Evolutionary conservation across 106 monocot species (phyloP).

Genomic region (Apostasia shenzhenica): DNA sequence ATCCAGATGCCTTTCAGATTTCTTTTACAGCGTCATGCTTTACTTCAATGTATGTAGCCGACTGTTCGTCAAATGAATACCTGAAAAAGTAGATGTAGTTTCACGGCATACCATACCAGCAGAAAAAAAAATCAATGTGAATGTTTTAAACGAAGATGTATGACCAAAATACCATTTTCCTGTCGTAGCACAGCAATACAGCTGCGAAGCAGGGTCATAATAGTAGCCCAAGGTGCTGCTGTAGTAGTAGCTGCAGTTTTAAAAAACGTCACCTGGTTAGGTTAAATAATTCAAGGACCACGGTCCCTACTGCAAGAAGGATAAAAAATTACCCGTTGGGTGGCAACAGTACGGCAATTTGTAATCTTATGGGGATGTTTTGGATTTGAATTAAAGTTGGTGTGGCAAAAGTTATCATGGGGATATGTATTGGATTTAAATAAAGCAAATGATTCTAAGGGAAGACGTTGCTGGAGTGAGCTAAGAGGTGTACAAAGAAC

Average conservation of each 20-base stretch:
- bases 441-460: too few species aligned
- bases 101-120: not conserved
- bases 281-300: too few species aligned
- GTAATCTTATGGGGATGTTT: too few species aligned
- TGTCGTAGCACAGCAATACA: slow-evolving; percentile 71
- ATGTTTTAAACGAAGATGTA: not conserved
- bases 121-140: not conserved
- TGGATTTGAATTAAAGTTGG: too few species aligned
- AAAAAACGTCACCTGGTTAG: too few species aligned
- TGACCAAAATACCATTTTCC: slow-evolving; percentile 67
- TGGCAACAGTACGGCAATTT: too few species aligned
- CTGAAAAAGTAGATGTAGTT: not conserved
- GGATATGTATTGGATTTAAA: too few species aligned
- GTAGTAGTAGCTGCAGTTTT: slow-evolving; percentile 71
- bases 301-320: too few species aligned
- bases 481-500: too few species aligned
- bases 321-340: too few species aligned
- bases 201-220: slow-evolving; percentile 67
- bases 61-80: slow-evolving; percentile 9
- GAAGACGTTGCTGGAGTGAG: too few species aligned
- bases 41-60: slow-evolving; percentile 4
- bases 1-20: not conserved
- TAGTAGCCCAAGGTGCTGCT: slow-evolving; percentile 85
- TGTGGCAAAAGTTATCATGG: too few species aligned
- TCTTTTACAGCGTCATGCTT: not conserved